A percentile compares a stretch with the other conserved stretches of the same genome.
phyloP scores from a whole-genome alignment of 2,329 filamentous ascomycete genomes.

The Lecanicillium sp. region DNA sequence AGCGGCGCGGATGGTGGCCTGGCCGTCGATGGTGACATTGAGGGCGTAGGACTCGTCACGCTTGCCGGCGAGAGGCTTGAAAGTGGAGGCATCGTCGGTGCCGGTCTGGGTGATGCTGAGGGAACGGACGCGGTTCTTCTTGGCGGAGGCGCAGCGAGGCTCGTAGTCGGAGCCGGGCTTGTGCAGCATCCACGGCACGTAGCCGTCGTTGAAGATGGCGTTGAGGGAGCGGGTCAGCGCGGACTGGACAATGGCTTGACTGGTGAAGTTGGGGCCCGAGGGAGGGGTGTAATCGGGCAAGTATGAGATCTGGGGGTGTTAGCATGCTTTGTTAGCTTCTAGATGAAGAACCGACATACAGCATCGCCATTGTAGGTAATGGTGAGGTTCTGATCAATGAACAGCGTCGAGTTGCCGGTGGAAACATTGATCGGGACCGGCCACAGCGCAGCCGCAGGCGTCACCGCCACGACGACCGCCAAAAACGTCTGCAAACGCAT shows the following conservation, averaged over 20 bases:
- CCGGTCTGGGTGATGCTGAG: constrained; percentile 57
- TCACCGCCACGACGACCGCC: background rate
- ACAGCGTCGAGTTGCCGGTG: constrained; percentile 47
- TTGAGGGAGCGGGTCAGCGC: constrained; percentile 54
- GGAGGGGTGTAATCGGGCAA: constrained; percentile 37
- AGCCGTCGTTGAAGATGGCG: constrained; percentile 60
- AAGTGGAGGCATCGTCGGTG: constrained; percentile 45
- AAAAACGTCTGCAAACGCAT: constrained; percentile 5
- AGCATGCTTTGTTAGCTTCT: background rate
- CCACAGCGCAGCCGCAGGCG: constrained; percentile 41
- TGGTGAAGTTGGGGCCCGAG: constrained; percentile 35
- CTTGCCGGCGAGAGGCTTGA: constrained; percentile 55
- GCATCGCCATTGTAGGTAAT: constrained; percentile 53
- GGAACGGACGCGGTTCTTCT: constrained; percentile 47
- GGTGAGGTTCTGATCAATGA: constrained; percentile 44
- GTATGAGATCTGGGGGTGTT: constrained; percentile 39
- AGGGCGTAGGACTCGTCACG: constrained; percentile 74
- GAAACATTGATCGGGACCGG: constrained; percentile 46
- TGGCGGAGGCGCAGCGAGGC: constrained; percentile 37
- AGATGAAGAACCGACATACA: constrained; percentile 40
- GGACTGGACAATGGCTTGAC: constrained; percentile 48
- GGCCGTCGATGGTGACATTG: constrained; percentile 50
- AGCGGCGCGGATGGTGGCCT: constrained; percentile 56
- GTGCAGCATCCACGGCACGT: constrained; percentile 75
- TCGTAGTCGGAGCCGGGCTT: constrained; percentile 59